Base-by-base conservation (phyloP, 192 early-diverging fungal species). In the Mortierella claussenii region DNA sequence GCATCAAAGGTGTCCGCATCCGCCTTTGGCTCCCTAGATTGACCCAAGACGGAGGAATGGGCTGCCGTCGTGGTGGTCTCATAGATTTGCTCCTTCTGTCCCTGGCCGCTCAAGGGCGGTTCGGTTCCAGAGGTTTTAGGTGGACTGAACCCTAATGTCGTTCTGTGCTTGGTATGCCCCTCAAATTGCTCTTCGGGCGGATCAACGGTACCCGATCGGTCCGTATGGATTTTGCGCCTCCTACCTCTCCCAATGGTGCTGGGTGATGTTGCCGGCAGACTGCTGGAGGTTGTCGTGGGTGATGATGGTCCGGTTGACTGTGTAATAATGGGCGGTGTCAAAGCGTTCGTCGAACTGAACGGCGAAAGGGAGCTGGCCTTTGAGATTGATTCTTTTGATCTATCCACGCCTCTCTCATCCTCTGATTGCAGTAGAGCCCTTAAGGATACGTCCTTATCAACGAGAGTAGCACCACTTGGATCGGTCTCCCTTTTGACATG, bases 181-280 rank as follows among this genome's bases (percentile, higher is more conserved):
- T n/a, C n/a, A n/a, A n/a, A n/a, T 10, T 5, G 18, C 6, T 42
- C 45, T n/a, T 20, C 55, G 6, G 49, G 8, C 9, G 18, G 11
- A 12, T 55, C 61, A 36, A 18, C 11, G 30, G 37, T 26, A 24
- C 33, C 48, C 42, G 69, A 59, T 2, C 69, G 53, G 31, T 74
- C 69, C 0, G 48, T 49, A 6, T 65, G 48, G 43, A 74, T 74
- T 53, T 74, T 74, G 8, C 69, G 60, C 43, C 62, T 55, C 23
- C 69, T 50, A 18, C 55, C 69, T 28, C 59, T 74, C 17, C 69
- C 65, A 21, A 50, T 46, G 8, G 44, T 34, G 37, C 13, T 33
- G 18, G 34, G 21, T 11, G 54, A 43, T 2, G 45, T 37, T 20
- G 37, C 27, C 4, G 11, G 31, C 4, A 48, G n/a, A n/a, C n/a